These are phyloP conservation scores for Penicillium nucicola DNA, from an alignment of 495 filamentous ascomycete genomes.

Conservation along the genomic window DNA sequence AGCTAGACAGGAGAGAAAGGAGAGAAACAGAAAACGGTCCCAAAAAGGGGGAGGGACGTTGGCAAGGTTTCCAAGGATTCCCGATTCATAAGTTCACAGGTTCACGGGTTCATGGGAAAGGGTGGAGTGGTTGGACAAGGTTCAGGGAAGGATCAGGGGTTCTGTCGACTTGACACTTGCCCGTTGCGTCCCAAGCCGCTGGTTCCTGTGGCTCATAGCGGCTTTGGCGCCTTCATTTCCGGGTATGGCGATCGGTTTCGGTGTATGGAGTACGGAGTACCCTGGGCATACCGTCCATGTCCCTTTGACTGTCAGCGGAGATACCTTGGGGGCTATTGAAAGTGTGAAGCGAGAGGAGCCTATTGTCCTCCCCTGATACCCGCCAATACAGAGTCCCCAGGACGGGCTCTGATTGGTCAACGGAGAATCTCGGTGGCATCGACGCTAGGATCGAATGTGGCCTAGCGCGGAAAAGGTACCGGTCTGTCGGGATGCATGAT, in stretches of 20 bases:
- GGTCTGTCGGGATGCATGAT: slow-evolving; percentile 21
- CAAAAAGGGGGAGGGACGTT: slow-evolving; percentile 1
- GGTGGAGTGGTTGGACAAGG: no score
- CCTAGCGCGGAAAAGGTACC: slow-evolving; percentile 20
- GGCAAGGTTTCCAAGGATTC: neutral
- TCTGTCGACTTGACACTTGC: slow-evolving; percentile 1
- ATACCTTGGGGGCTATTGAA: no score
- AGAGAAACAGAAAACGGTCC: no score
- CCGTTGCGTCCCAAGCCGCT: slow-evolving; percentile 22
- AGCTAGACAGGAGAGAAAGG: no score
- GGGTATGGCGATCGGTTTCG: neutral
- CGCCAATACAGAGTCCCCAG: neutral
- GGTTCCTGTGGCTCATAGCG: slow-evolving; percentile 18
- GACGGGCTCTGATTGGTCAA: slow-evolving; percentile 20
- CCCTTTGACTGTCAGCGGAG: no score
- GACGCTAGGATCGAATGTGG: neutral
- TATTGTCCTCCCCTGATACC: no score
- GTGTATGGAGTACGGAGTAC: no score
- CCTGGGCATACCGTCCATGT: neutral
- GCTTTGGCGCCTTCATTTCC: slow-evolving; percentile 9
- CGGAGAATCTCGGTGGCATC: slow-evolving; percentile 37
- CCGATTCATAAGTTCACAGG: no score
- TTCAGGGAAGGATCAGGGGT: no score
- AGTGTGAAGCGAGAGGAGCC: no score
- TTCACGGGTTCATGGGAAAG: no score